A percentile compares a stretch with the other conserved stretches of the same genome.
These are phyloP conservation scores for Alternaria brassicae DNA, from an alignment of 2,329 filamentous ascomycete genomes.

Conservation along the genomic window DNA sequence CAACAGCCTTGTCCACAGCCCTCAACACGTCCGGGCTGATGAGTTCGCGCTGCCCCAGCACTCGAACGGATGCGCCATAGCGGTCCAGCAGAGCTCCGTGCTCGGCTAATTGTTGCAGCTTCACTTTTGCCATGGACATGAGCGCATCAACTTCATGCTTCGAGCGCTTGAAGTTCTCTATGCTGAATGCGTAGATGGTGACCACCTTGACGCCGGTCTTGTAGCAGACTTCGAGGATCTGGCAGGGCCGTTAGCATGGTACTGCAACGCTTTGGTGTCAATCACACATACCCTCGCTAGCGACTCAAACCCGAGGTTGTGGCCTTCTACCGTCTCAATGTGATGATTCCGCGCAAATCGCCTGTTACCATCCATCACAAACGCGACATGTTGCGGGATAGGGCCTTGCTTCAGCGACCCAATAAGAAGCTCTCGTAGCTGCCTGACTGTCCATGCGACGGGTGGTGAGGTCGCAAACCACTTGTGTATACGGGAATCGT, in stretches of 20 bases:
- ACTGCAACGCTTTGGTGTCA: background rate
- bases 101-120: conserved; percentile 87
- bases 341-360: conserved; percentile 88
- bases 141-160: conserved; percentile 96
- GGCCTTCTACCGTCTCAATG: conserved; percentile 95
- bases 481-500: conserved; percentile 67
- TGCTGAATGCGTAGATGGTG: conserved; percentile 97
- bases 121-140: conserved; percentile 97
- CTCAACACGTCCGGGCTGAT: conserved; percentile 87
- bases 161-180: conserved; percentile 97
- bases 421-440: conserved; percentile 83
- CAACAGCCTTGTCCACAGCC: conserved; percentile 84
- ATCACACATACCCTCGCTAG: conserved; percentile 73
- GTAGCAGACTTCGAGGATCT: conserved; percentile 96
- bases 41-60: conserved; percentile 83
- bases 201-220: conserved; percentile 96
- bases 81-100: conserved; percentile 92
- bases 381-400: conserved; percentile 94
- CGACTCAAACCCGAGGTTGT: conserved; percentile 94
- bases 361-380: conserved; percentile 98
- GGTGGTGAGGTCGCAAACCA: conserved; percentile 91
- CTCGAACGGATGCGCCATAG: conserved; percentile 85
- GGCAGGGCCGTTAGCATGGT: conserved; percentile 43
- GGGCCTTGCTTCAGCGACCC: conserved; percentile 88
- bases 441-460: conserved; percentile 83